Evolutionary conservation across 306 rosid species (phyloP), one percentile per base, ranked within the genome.

Genomic region (Alnus rubra): DNA sequence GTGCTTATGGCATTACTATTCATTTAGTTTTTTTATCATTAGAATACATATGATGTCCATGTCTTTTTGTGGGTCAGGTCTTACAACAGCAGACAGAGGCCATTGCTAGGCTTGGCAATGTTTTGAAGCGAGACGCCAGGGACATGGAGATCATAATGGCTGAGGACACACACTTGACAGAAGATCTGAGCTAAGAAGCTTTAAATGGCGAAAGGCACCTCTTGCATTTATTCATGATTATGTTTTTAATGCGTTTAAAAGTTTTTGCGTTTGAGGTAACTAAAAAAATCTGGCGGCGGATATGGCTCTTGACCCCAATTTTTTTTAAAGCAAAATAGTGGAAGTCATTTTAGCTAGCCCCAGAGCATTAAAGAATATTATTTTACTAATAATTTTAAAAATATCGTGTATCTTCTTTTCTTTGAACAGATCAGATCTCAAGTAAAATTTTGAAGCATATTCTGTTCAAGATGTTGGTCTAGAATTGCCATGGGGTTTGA

Each of bases 41-140:
- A 18, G 4, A 59, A 55, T 63, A n/a, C 59, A 71, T 23, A 23
- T 63, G 74, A 55, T 33, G 52, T 54, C 10, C 6, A 4, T 50
- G 71, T 53, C 69, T 63, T 71, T 79, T 67, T 67, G 72, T 85
- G 81, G 79, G 70, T 28, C 88, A 96, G 99, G 97, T 96, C 64
- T 87, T 96, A 69, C 98, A 93, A 71, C 94, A 96, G 86, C 99
- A 96, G 84, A 96, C 94, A 2, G 99, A 91, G 74, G 99, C 98
- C 71, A 86, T 96, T 76, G 96, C 93, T 37, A 90, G 96, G 86
- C 97, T 96, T 28, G 97, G 98, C 37, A 86, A 62, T 83, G 97
- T 96, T 79, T 86, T 96, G 80, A 96, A 90, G 91, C 96, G 98
- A 39, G 99, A 96, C 80, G 67, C 82, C 45, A 83, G 99, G 76